Conservation (phyloP, 2,329 filamentous ascomycete species). For the Pseudopyricularia javanii region DNA sequence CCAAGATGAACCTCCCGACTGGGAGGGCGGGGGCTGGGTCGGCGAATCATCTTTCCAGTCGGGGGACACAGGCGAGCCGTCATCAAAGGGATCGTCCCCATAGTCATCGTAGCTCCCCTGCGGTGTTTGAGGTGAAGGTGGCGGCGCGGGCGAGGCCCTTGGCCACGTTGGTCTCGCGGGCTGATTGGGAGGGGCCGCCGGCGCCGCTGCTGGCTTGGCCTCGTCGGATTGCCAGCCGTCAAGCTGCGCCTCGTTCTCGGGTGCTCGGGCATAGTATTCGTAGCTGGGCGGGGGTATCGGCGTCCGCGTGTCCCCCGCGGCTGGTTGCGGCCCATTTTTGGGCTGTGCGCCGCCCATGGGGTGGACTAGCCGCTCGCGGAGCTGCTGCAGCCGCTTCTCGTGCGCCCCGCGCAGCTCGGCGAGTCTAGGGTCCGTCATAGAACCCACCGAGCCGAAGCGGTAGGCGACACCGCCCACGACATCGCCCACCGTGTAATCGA, state of each 20-base stretch:
- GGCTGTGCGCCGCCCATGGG: background rate
- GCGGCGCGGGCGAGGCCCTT: background rate
- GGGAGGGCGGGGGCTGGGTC: background rate
- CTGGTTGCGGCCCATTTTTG: background rate
- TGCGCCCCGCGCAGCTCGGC: background rate
- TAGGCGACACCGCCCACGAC: background rate
- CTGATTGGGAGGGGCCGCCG: constrained; percentile 2
- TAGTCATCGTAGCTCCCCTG: background rate
- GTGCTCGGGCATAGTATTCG: background rate
- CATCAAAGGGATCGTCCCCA: constrained; percentile 6
- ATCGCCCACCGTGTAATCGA: background rate
- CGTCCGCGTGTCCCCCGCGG: background rate
- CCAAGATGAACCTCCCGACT: constrained; percentile 7
- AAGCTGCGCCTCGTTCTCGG: background rate
- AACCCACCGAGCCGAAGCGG: background rate
- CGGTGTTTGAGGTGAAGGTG: background rate
- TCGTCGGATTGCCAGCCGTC: background rate
- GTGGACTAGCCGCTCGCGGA: background rate
- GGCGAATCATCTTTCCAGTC: constrained; percentile 3
- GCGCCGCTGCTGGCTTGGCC: background rate
- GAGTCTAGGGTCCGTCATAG: background rate
- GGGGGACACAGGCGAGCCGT: constrained; percentile 9
- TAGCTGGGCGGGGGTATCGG: background rate
- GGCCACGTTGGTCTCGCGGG: constrained; percentile 2
- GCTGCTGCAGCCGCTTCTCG: background rate